Evolutionary conservation across 2,329 filamentous ascomycete species (phyloP), one percentile per base, ranked within the genome.

Genomic region (Lachnellula subtilissima): DNA sequence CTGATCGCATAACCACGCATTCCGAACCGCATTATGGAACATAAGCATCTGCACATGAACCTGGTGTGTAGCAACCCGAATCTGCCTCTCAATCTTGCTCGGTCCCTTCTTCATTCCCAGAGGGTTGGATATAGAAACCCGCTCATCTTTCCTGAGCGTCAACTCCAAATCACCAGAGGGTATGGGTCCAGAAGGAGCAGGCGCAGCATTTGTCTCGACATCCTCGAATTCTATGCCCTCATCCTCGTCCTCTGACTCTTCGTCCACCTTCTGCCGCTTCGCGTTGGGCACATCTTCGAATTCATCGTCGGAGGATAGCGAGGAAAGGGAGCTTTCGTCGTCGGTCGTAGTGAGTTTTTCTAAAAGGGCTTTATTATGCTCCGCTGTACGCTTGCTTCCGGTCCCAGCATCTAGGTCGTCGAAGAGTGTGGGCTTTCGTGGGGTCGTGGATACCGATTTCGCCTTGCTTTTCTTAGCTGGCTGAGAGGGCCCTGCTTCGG

Each of bases 31-130:
- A 68, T 97, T 97, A 70, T 97, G 92, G 79, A 88, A 97, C 57
- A 99, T 80, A 15, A 99, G 76, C 52, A 85, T 83, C 69, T 95
- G 86, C 2, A 97, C 91, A 71, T 99, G 94, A 63, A 96, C 79
- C 64, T 89, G 89, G 71, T 99, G 94, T 0, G 91, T 91, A 3
- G 85, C 80, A 36, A 86, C 81, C 25, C 94, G 82, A 54, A 93
- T 88, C 58, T 85, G 82, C 51, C 90, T 84, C 68, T 97, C 91
- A 28, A 88, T 83, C 72, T 96, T 96, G 2, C 89, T 88, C 0
- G 89, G 88, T 0, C 91, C 92, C 69, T 93, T 96, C 72, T 90
- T 96, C 17, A 76, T 76, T 22, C 83, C 83, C 46, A 82, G 76
- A 0, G 81, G 75, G 61, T 86, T 85, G 9, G 79, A 78, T 28